A percentile compares a stretch with the other conserved stretches of the same genome.
Conservation (phyloP, 352 stramenopile species). For the Phytophthora tubulina region DNA sequence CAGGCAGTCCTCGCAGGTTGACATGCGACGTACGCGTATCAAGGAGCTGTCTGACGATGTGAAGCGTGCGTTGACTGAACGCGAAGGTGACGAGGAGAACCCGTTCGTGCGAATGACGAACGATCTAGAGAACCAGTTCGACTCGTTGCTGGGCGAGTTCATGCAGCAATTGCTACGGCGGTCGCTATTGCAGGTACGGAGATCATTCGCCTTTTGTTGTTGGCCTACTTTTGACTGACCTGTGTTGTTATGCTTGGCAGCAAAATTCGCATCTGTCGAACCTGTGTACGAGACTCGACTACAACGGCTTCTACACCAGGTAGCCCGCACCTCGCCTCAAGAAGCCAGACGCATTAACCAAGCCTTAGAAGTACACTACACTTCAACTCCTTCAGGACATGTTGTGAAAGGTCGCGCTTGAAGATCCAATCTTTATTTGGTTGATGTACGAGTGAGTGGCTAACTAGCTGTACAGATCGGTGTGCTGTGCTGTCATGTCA, state of each 20-base stretch:
- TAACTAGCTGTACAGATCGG: slow-evolving; percentile 2
- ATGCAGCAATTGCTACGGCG: slow-evolving; percentile 90
- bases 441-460: slow-evolving; percentile 34
- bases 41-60: slow-evolving; percentile 86
- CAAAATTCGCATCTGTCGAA: slow-evolving; percentile 78
- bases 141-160: slow-evolving; percentile 88
- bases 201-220: neutral
- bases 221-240: neutral
- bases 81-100: slow-evolving; percentile 74
- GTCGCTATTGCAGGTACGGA: slow-evolving; percentile 81
- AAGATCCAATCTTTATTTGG: slow-evolving; percentile 43
- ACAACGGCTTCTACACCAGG: slow-evolving; percentile 81
- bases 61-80: slow-evolving; percentile 73
- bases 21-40: slow-evolving; percentile 82
- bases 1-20: slow-evolving; percentile 76
- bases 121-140: slow-evolving; percentile 88
- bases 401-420: slow-evolving; percentile 36
- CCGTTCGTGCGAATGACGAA: slow-evolving; percentile 81
- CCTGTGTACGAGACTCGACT: slow-evolving; percentile 69
- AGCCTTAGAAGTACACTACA: neutral
- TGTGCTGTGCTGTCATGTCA: slow-evolving; percentile 37
- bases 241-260: slow-evolving; percentile 33
- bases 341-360: neutral
- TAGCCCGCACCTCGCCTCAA: slow-evolving; percentile 17
- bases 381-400: neutral